Base-by-base conservation (phyloP, 305 asterid species). In the Plantago lanceolata region DNA sequence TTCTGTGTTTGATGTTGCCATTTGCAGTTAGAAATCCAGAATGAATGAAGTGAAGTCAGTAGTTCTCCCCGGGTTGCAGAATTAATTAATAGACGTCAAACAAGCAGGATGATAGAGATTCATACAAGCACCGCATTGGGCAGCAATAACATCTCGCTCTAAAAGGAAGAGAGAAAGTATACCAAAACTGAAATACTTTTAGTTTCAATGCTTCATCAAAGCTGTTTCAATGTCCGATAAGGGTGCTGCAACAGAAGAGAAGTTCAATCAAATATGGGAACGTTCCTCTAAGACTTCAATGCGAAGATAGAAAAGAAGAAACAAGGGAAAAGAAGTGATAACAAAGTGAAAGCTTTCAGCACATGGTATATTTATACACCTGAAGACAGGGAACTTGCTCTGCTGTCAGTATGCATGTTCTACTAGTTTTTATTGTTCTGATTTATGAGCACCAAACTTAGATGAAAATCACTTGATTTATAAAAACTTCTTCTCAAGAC, bases 221-320 rank as follows among this genome's bases (percentile, higher is more conserved):
- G 86, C 86, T 57, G 83, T 73, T 75, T 78, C 83, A 51, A 79
- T 81, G 70, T 81, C 86, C 70, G 86, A 81, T 64, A 81, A 68
- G 55, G 86, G 86, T 49, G 86, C 86, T 78, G 83, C 79, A 72
- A 70, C 61, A 68, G 63, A 58, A 59, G 48, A 51, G 67, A 26
- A 19, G 51, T 72, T 73, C 67, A 60, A 70, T 58, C 68, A 70
- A 31, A 4, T 4, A 4, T 4, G 37, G 37, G 6, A 31, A 31
- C 0, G 6, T 31, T 31, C 5, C 8, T 7, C 5, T 31, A 2
- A 6, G 5, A 7, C 2, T 7, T 31, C 5, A 3, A 31, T 31
- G 6, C 6, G 37, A 31, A 31, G 6, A 31, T 31, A 31, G 37
- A 31, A 31, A 31, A 31, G 8, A 4, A 6, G 6, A 31, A 31